A percentile compares a stretch with the other conserved stretches of the same genome.
phyloP scores from a whole-genome alignment of 164 flowering plant genomes.

The Warburgia ugandensis region DNA sequence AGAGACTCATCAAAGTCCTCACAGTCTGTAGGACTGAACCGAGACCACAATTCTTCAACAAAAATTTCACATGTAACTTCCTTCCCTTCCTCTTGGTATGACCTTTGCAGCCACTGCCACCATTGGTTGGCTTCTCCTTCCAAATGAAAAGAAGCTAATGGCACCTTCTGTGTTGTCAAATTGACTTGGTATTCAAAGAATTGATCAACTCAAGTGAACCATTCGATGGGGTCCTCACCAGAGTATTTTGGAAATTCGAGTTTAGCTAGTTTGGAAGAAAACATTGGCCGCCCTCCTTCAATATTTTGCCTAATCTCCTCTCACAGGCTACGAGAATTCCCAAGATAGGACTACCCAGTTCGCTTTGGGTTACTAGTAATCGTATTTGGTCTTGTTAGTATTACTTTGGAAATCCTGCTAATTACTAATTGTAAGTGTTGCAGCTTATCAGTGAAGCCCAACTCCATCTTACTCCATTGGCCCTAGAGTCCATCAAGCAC shows the following conservation, averaged over 20 bases:
- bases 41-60: neutral
- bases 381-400: neutral
- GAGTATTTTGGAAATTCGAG: neutral
- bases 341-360: no score
- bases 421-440: no score
- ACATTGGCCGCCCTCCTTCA: neutral
- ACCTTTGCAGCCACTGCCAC: neutral
- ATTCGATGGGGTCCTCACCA: neutral
- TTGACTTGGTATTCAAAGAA: conserved; percentile 2
- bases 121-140: conserved; percentile 2
- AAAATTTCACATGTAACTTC: neutral
- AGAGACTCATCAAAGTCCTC: conserved; percentile 2
- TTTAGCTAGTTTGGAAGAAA: neutral
- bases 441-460: neutral
- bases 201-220: neutral
- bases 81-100: neutral
- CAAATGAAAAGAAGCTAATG: neutral
- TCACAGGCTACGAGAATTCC: no score
- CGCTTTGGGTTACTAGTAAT: neutral
- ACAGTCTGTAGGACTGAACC: neutral
- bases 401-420: neutral
- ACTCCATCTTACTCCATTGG: neutral
- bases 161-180: neutral
- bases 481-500: conserved; percentile 6
- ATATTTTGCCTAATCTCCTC: no score